A percentile compares a stretch with the other conserved stretches of the same genome.
Evolutionary conservation across 805 yeast genomes (phyloP).

Genomic region (Candida khao-thaluensis): DNA sequence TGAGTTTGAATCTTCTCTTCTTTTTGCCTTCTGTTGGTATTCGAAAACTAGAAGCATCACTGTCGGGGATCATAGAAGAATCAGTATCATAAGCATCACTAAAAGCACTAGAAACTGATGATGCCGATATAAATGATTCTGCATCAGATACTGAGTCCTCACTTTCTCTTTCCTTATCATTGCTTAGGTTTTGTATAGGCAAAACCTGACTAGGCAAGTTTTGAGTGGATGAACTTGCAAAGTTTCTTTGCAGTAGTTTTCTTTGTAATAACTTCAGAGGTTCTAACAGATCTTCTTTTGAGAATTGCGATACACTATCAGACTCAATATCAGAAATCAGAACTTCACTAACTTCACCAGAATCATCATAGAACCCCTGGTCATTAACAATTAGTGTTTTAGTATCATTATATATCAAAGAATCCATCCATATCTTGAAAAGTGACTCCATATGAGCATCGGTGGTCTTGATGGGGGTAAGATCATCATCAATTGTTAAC

Average conservation of each 20-base stretch:
- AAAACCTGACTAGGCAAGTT: neutral
- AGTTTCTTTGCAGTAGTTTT: constrained; percentile 10
- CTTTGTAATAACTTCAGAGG: constrained; percentile 12
- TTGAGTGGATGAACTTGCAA: too few species aligned
- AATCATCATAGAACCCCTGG: constrained; percentile 40
- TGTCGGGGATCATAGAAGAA: constrained; percentile 6
- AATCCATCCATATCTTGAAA: constrained; percentile 26
- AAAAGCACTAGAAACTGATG: constrained; percentile 15
- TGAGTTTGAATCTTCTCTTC: constrained; percentile 4
- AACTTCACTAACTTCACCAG: constrained; percentile 16
- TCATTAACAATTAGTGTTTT: constrained; percentile 26
- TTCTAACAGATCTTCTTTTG: constrained; percentile 6
- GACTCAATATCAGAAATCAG: constrained; percentile 34
- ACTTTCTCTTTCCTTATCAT: neutral
- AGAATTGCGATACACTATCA: constrained; percentile 5
- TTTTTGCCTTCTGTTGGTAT: neutral
- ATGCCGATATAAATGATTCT: constrained; percentile 20
- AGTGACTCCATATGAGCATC: constrained; percentile 12
- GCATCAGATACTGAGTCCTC: constrained; percentile 16
- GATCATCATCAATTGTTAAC: neutral
- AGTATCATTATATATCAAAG: constrained; percentile 23
- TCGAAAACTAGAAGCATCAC: neutral
- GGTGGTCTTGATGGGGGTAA: constrained; percentile 1
- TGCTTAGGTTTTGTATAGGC: too few species aligned
- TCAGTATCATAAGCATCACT: constrained; percentile 11